Evolutionary conservation across 805 yeast species (phyloP).

Genomic region (Zygosaccharomyces bisporus): DNA sequence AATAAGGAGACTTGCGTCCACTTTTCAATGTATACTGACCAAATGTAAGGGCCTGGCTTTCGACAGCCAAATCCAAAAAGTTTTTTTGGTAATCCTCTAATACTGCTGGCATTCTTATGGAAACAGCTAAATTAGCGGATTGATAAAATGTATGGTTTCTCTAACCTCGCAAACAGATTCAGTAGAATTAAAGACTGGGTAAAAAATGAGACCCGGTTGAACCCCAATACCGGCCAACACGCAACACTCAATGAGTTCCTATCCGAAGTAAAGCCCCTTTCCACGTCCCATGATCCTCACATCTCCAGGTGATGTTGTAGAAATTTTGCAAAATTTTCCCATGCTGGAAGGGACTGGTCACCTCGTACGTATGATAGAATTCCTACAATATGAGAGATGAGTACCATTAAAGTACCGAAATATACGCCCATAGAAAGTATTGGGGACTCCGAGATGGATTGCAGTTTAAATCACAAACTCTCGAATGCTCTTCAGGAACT

Average conservation of each 20-base stretch:
- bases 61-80: constrained; percentile 79
- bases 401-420: too few relatives aligned
- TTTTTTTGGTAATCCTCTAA: constrained; percentile 52
- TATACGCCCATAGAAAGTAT: not conserved
- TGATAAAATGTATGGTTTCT: not conserved
- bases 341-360: not conserved
- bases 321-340: constrained; percentile 6
- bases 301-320: not conserved
- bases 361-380: not conserved
- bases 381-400: not conserved
- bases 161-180: not conserved
- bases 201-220: constrained; percentile 6
- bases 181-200: not conserved
- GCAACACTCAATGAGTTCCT: constrained; percentile 4
- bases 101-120: constrained; percentile 21
- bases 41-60: constrained; percentile 76
- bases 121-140: not conserved
- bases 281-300: not conserved
- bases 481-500: constrained; percentile 7
- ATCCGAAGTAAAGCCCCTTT: not conserved
- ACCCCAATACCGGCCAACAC: constrained; percentile 8
- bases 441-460: constrained; percentile 3
- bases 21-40: constrained; percentile 88
- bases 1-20: constrained; percentile 93
- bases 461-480: constrained; percentile 1